phyloP scores from a whole-genome alignment of 2,329 filamentous ascomycete genomes.

The Chaetomiaceae sp. region DNA sequence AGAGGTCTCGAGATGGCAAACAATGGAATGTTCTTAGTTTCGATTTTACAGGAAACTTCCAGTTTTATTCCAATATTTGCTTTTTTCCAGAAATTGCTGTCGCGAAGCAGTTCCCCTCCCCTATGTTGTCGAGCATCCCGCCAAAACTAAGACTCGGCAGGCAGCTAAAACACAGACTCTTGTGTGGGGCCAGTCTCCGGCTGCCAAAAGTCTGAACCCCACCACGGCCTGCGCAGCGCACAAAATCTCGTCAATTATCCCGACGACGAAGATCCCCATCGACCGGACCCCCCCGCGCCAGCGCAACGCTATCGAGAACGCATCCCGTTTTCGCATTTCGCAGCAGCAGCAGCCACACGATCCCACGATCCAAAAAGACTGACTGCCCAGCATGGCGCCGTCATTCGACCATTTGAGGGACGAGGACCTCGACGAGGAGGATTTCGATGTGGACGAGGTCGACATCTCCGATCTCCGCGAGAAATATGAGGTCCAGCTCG shows the following conservation, averaged over 20 bases:
- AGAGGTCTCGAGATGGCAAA: background rate
- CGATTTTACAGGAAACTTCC: no score
- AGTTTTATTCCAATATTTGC: no score
- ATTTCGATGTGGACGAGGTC: slow-evolving; percentile 87
- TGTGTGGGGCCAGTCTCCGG: background rate
- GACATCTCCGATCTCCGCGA: slow-evolving; percentile 92
- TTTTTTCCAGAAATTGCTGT: no score
- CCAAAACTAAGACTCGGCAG: no score
- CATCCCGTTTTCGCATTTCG: slow-evolving; percentile 6
- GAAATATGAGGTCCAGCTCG: slow-evolving; percentile 91
- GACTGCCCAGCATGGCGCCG: slow-evolving; percentile 70
- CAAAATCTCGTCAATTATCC: slow-evolving; percentile 28
- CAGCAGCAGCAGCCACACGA: slow-evolving; percentile 9
- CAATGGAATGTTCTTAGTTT: no score
- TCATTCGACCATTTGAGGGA: slow-evolving; percentile 91
- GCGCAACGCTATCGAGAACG: slow-evolving; percentile 17
- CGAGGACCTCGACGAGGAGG: slow-evolving; percentile 79
- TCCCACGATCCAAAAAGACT: no score
- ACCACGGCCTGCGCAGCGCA: slow-evolving; percentile 27
- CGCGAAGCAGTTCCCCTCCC: no score
- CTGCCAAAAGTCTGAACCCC: slow-evolving; percentile 21
- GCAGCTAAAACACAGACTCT: background rate
- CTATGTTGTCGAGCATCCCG: no score
- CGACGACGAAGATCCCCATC: slow-evolving; percentile 19
- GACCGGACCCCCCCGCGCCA: slow-evolving; percentile 18